Evolutionary conservation across 176 grass and related monocot species (phyloP), one percentile per base, ranked within the genome.

Genomic region (Bonia amplexicaulis): DNA sequence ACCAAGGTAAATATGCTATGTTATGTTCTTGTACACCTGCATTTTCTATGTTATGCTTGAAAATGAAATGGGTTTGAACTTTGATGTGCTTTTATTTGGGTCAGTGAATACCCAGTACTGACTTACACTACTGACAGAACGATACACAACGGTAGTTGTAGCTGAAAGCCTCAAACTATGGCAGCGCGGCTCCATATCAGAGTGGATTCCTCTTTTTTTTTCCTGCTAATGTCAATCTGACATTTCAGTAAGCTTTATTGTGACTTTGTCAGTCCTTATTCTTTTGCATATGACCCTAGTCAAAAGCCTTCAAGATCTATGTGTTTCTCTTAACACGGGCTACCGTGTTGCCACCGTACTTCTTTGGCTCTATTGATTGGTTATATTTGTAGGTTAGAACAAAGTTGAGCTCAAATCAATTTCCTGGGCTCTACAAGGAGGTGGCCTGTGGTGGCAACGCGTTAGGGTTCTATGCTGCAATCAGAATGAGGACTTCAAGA

Each of bases 401-500:
- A 85, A 95, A 87, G 69, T 49, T 63, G 73, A 85, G 84, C 59
- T 69, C 53, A 71, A 72, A 51, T 39, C 52, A 84, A 67, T 77
- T 13, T 37, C 48, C 89, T 80, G 79, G 67, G 48, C 60, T 84
- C 69, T 87, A 73, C 66, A 90, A 85, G 80, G 96, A 98, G 78
- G 73, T 95, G 3, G 75, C 93, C 60, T 98, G 96, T 48, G 93
- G 93, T 58, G 96, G 93, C 84, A 98, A 89, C 25, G 85, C 96
- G 10, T 80, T 98, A 84, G 89, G 85, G 49, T 98, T 98, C 69
- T 98, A 98, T 92, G 81, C 93, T 22, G 93, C 96, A n/a, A 64
- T 98, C 58, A 92, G 96, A 84, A 87, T 96, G 93, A 93, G 96
- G 88, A 92, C 92, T 78, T 90, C 89, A 80, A 98, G 96, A 86